A percentile compares a stretch with the other conserved stretches of the same genome.
Evolutionary conservation across 495 filamentous ascomycete species (phyloP).

Genomic region (Penicillium subrubescens): DNA sequence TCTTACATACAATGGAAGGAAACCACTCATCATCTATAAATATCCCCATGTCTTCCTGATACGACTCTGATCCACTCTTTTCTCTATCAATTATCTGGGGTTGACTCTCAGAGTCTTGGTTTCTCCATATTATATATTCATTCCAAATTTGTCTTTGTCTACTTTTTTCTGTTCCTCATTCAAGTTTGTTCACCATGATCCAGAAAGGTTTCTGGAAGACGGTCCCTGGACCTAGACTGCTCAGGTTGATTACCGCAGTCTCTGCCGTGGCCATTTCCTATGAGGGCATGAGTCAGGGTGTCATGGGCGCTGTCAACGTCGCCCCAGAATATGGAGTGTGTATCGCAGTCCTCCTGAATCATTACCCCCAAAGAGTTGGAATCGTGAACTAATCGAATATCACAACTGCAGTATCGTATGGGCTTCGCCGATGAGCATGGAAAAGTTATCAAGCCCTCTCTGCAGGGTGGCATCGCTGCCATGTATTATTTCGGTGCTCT

Average conservation of each 20-base stretch:
- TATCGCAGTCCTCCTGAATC: constrained; percentile 8
- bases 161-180: neutral
- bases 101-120: constrained; percentile 4
- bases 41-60: constrained; percentile 8
- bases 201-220: constrained; percentile 11
- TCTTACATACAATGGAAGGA: neutral
- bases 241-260: constrained; percentile 53
- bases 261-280: constrained; percentile 47
- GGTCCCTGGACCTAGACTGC: constrained; percentile 27
- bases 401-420: constrained; percentile 32
- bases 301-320: constrained; percentile 63
- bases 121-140: neutral
- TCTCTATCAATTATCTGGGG: constrained; percentile 6
- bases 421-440: constrained; percentile 37
- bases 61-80: constrained; percentile 1
- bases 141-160: neutral
- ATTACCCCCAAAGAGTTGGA: constrained; percentile 5
- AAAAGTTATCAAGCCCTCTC: constrained; percentile 47
- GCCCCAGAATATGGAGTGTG: constrained; percentile 48
- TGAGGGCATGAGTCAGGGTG: constrained; percentile 54
- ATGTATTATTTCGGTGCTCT: constrained; percentile 56
- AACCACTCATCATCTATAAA: constrained; percentile 13
- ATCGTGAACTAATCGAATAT: constrained; percentile 8
- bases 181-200: constrained; percentile 8
- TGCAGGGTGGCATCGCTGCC: constrained; percentile 58